Conservation (phyloP, 768 basidiomycete species). For the Psilocybe sp. region DNA sequence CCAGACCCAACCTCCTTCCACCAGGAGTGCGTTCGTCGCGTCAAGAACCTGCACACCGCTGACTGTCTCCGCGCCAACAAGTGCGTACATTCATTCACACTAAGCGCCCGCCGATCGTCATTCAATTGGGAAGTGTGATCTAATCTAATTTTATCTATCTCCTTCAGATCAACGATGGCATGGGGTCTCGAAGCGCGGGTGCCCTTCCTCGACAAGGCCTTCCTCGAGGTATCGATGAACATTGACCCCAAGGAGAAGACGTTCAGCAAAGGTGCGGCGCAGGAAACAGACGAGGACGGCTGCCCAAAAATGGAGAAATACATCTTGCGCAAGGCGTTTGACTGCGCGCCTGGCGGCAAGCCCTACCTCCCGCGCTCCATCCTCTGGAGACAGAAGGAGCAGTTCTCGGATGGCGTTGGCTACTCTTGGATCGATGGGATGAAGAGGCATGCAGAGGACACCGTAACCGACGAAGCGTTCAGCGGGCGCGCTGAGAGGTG, state of each 20-base stretch:
- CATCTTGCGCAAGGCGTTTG: conserved; percentile 94
- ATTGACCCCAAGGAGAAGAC: conserved; percentile 83
- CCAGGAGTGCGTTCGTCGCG: conserved; percentile 90
- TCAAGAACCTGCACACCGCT: conserved; percentile 96
- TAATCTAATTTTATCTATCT: too few species aligned
- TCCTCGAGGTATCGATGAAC: conserved; percentile 93
- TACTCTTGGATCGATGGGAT: conserved; percentile 99
- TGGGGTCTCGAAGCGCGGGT: conserved; percentile 99
- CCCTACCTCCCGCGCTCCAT: conserved; percentile 93
- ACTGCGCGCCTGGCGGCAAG: conserved; percentile 80
- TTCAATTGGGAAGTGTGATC: background rate
- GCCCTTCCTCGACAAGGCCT: conserved; percentile 96
- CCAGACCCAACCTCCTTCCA: conserved; percentile 88
- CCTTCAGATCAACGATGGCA: conserved; percentile 86
- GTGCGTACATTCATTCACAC: conserved; percentile 34
- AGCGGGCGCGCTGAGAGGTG: conserved; percentile 71
- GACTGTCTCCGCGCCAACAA: conserved; percentile 99
- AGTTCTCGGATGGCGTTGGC: conserved; percentile 98
- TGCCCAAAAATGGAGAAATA: conserved; percentile 98
- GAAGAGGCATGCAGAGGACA: conserved; percentile 77
- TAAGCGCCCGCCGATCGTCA: background rate
- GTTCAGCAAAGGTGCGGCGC: conserved; percentile 78
- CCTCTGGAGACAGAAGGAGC: conserved; percentile 98
- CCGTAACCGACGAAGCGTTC: conserved; percentile 82
- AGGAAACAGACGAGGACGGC: conserved; percentile 82